These are phyloP conservation scores for Neopestalotiopsis sp. DNA, from an alignment of 2,329 filamentous ascomycete species.

Conservation along the genomic window DNA sequence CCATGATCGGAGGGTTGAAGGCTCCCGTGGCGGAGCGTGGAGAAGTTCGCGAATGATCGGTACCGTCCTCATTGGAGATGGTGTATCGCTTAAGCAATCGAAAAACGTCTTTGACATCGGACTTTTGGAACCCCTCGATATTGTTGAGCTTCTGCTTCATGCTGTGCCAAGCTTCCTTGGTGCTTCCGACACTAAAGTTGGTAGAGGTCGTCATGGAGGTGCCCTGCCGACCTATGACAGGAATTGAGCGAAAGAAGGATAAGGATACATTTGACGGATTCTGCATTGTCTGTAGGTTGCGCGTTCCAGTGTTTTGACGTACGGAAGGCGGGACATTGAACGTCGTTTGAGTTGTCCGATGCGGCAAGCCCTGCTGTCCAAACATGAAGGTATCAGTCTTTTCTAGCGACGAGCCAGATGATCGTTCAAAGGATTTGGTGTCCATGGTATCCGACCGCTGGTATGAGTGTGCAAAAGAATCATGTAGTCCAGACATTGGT, in stretches of 20 bases:
- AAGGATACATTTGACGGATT: constrained; percentile 10
- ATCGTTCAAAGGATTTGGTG: constrained; percentile 30
- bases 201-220: constrained; percentile 46
- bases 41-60: constrained; percentile 22
- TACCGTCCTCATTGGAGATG: constrained; percentile 32
- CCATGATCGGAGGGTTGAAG: background rate
- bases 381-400: constrained; percentile 17
- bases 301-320: background rate
- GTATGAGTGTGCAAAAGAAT: constrained; percentile 24
- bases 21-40: background rate
- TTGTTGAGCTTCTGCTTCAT: constrained; percentile 18
- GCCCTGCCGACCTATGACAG: constrained; percentile 33
- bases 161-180: constrained; percentile 32
- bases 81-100: constrained; percentile 34
- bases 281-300: constrained; percentile 23
- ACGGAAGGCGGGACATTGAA: background rate
- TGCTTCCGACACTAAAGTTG: constrained; percentile 42
- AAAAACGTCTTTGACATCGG: constrained; percentile 38
- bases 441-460: constrained; percentile 27
- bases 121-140: constrained; percentile 24
- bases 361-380: background rate
- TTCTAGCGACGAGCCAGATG: constrained; percentile 31
- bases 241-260: constrained; percentile 26
- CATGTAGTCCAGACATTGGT: constrained; percentile 19
- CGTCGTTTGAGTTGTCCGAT: background rate